Evolutionary conservation across 352 stramenopile species (phyloP), one percentile per base, ranked within the genome.

Genomic region (Globisporangium cederbergense): DNA sequence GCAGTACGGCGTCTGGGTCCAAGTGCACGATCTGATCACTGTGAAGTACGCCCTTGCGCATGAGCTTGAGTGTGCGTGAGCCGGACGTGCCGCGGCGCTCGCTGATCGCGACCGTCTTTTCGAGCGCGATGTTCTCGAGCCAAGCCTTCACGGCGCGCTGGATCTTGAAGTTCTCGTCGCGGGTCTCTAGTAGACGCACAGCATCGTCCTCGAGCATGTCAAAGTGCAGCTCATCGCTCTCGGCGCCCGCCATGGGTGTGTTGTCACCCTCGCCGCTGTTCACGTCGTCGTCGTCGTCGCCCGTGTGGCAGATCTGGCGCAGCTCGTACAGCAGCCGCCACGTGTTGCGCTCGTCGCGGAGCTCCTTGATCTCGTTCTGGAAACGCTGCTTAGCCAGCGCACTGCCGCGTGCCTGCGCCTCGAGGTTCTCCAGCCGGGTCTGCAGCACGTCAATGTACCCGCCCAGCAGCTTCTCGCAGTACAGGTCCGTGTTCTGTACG

Each of bases 151-250:
- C 83, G 5, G 84, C 84, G 13, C 68, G 68, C 59, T 93, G 82
- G 49, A 93, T 82, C 64, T 81, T 81, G 64, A 81, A 93, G 51
- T 70, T 77, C 57, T 93, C 80, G 47, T 83, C 88, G 10, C 62
- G 71, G 3, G 69, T 79, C 60, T 91, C 83, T 25, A 94, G 60
- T 14, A 86, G 36, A 1, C 80, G 73, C 46, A 94, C 74, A 0
- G 82, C 87, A 30, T 96, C 85, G 28, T 89, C 80, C 58, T 94
- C 87, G 43, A 91, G 71, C 82, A 91, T 91, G 40, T 92, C 79
- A 38, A 91, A 89, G 32, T 78, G 72, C 20, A 94, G 52, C 22
- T 82, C 71, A 1, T 81, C 74, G 3, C 49, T 67, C 34, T 82
- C 74, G 1, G 65, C 46, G 3, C 67, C 69, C 6, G 73, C 53